Base-by-base conservation (phyloP, 2,329 filamentous ascomycete species). In the Colletotrichum sp. region DNA sequence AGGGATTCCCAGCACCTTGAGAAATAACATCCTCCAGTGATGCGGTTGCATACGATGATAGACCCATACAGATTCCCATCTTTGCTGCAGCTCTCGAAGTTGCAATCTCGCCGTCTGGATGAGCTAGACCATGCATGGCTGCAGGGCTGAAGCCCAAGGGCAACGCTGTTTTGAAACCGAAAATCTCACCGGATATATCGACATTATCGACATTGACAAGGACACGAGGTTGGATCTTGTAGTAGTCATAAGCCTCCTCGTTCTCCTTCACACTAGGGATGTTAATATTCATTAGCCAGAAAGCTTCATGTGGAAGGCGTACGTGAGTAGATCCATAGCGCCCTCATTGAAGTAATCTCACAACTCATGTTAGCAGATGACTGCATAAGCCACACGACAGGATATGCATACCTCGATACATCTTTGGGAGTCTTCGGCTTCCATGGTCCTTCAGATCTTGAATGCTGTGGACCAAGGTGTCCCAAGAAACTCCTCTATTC, bases 301-400 rank as follows among this genome's bases (percentile, higher is more conserved):
- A n/a, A 60, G 24, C 26, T 8, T 60, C 18, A 13, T 28, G 10
- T 60, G 57, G 16, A 30, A 34, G 10, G 70, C 67, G 24, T 39
- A 86, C 84, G 89, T 90, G 69, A 88, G 82, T 28, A 90, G 82
- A 77, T 90, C 89, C 83, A 90, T 91, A 6, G 89, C 88, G 8
- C 90, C 90, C 76, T 88, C 89, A 79, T 92, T 91, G 81, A 88
- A 91, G 82, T 91, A 92, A 65, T 91, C 90, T 52, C 12, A 21
- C 7, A 13, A 52, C 2, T 12, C 13, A 52, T 13, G 10, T 52
- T 52, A 52, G n/a, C 44, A 21, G n/a, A 52, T 52, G 44, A 52
- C n/a, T 52, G 44, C n/a, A 52, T 52, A 21, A 21, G 6, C 44
- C n/a, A 21, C n/a, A 13, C 44, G n/a, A 21, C n/a, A 21, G 44